Evolutionary conservation across 495 filamentous ascomycete genomes (phyloP), one percentile per base, ranked within the genome.

Genomic region (Penicillium egyptiacum): DNA sequence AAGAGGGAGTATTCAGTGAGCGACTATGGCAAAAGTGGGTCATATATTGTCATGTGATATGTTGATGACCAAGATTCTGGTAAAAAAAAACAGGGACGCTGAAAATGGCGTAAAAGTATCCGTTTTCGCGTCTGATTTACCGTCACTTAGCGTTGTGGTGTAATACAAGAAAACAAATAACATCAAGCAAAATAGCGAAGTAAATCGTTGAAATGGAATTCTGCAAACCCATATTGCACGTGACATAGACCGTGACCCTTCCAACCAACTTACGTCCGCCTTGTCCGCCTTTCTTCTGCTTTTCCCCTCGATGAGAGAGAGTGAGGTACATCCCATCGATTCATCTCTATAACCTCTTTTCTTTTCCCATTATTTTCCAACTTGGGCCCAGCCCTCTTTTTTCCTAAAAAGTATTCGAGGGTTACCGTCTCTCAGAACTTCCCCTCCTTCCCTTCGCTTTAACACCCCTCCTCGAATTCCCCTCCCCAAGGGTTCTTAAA

Each of bases 141-240:
- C n/a, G n/a, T n/a, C n/a, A n/a, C n/a, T n/a, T n/a, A n/a, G n/a
- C n/a, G n/a, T n/a, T n/a, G n/a, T n/a, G n/a, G 12, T 25, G 16
- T 39, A 14, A 12, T 56, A 37, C 17, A 25, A 35, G 55, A 28
- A 46, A 43, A 37, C 16, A 19, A 42, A 43, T 50, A 30, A 35
- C n/a, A 30, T 20, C 14, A 26, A 39, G 12, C 12, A 5, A 17
- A 19, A 35, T 33, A 37, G 39, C 14, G 57, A 40, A 51, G 40
- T 20, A 5, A 30, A 50, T n/a, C 5, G 14, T 2, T 33, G 47
- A 55, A 46, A 26, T 26, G 50, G 46, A 20, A 35, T 63, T 62
- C 58, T 67, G 65, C 62, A 64, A 66, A 65, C 67, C 62, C 69
- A 74, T 75, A 71, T 74, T 70, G 68, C 67, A 77, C 75, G 75